These are phyloP conservation scores for Petunia secreta DNA, from an alignment of 257 asterid genomes.

Conservation along the genomic window DNA sequence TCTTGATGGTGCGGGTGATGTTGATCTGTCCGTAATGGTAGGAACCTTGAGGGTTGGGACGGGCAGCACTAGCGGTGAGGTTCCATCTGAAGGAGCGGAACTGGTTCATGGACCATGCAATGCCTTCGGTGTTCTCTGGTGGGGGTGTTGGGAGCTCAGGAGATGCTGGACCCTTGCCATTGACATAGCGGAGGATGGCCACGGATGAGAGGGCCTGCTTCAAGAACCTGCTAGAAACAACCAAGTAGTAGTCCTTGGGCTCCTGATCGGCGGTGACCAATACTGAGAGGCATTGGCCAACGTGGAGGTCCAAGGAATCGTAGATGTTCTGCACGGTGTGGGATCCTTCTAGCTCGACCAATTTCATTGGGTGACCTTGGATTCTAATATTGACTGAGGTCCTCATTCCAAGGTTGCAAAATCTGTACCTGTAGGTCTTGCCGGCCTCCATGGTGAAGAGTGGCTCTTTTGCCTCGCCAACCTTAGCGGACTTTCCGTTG, in stretches of 20 bases:
- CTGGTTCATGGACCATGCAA: constrained; percentile 33
- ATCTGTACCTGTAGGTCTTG: constrained; percentile 57
- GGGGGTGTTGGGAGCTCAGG: constrained; percentile 52
- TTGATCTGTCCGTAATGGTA: constrained; percentile 63
- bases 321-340: constrained; percentile 57
- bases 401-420: constrained; percentile 56
- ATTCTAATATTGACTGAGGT: constrained; percentile 49
- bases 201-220: constrained; percentile 42
- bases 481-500: constrained; percentile 50
- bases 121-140: constrained; percentile 46
- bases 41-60: constrained; percentile 66
- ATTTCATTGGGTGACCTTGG: constrained; percentile 55
- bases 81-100: constrained; percentile 68
- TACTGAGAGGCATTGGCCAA: constrained; percentile 57
- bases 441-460: constrained; percentile 50
- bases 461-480: constrained; percentile 41
- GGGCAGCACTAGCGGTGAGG: constrained; percentile 61
- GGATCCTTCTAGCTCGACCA: constrained; percentile 62
- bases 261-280: constrained; percentile 50
- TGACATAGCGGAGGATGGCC: constrained; percentile 42
- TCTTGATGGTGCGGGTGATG: constrained; percentile 62
- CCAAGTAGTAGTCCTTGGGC: constrained; percentile 57
- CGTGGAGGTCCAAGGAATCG: constrained; percentile 58
- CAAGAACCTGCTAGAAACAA: constrained; percentile 50
- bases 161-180: constrained; percentile 44